Evolutionary conservation across 306 rosid species (phyloP).

Genomic region (Glycine latifolia): DNA sequence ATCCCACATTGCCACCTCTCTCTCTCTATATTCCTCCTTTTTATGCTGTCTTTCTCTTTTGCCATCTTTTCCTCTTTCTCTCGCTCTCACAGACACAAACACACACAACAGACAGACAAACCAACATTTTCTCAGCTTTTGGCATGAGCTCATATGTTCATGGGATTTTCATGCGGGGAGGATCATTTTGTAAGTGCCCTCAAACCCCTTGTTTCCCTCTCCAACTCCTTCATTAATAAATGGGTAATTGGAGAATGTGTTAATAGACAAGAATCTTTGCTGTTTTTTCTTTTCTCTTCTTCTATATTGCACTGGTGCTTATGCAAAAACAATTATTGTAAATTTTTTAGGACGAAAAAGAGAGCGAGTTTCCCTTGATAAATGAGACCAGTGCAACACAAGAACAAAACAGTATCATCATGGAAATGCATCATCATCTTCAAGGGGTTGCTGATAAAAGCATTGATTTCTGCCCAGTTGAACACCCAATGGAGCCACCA

Average conservation of each 20-base stretch:
- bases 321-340: too few relatives aligned
- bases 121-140: slow-evolving; percentile 52
- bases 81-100: slow-evolving; percentile 33
- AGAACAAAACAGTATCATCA: slow-evolving; percentile 44
- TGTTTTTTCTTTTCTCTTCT: neutral
- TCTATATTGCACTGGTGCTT: too few relatives aligned
- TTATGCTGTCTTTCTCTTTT: slow-evolving; percentile 57
- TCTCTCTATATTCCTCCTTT: slow-evolving; percentile 49
- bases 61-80: slow-evolving; percentile 43
- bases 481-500: slow-evolving; percentile 89
- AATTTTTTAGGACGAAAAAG: slow-evolving; percentile 51
- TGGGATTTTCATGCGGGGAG: slow-evolving; percentile 63
- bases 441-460: slow-evolving; percentile 54
- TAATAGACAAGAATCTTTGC: neutral
- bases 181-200: slow-evolving; percentile 63
- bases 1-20: slow-evolving; percentile 57
- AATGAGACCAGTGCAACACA: neutral
- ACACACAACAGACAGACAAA: slow-evolving; percentile 33
- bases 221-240: too few relatives aligned
- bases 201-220: too few relatives aligned
- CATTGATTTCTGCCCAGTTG: slow-evolving; percentile 83
- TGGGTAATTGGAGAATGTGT: too few relatives aligned
- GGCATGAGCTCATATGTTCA: slow-evolving; percentile 11
- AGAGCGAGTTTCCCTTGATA: slow-evolving; percentile 53
- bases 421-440: slow-evolving; percentile 53